These are phyloP conservation scores for Cystobasidium sp. DNA, from an alignment of 1,284 basidiomycete species.

Conservation along the genomic window DNA sequence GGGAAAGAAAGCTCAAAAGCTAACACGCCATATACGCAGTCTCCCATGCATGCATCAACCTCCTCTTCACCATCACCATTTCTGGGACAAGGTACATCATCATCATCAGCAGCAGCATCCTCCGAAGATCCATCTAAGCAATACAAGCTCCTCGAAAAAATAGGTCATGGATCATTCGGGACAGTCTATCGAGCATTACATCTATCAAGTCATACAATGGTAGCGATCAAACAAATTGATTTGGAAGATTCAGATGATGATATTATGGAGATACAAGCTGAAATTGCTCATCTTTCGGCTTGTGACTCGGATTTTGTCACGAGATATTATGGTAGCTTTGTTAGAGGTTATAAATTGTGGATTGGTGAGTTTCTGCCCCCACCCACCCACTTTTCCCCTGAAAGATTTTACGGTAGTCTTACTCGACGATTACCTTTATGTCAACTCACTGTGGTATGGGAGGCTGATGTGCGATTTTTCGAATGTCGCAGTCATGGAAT, in stretches of 20 bases:
- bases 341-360: conserved; percentile 96
- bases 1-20: not conserved
- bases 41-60: too few relatives aligned
- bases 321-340: conserved; percentile 94
- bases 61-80: not conserved
- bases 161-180: conserved; percentile 81
- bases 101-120: not conserved
- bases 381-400: too few relatives aligned
- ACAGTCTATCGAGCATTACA: conserved; percentile 64
- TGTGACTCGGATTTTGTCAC: conserved; percentile 97
- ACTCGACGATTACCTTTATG: too few relatives aligned
- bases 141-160: conserved; percentile 90
- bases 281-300: conserved; percentile 92
- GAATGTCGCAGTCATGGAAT: conserved; percentile 85
- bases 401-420: too few relatives aligned
- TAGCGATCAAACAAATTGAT: conserved; percentile 96
- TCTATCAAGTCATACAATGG: conserved; percentile 87
- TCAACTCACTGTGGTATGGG: too few relatives aligned
- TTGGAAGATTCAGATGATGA: conserved; percentile 80
- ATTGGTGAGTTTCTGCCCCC: too few relatives aligned
- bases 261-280: conserved; percentile 89
- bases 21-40: too few relatives aligned
- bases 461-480: too few relatives aligned
- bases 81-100: not conserved
- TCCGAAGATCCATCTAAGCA: conserved; percentile 58